phyloP scores from a whole-genome alignment of 768 basidiomycete species.

The Trametes gibbosa region DNA sequence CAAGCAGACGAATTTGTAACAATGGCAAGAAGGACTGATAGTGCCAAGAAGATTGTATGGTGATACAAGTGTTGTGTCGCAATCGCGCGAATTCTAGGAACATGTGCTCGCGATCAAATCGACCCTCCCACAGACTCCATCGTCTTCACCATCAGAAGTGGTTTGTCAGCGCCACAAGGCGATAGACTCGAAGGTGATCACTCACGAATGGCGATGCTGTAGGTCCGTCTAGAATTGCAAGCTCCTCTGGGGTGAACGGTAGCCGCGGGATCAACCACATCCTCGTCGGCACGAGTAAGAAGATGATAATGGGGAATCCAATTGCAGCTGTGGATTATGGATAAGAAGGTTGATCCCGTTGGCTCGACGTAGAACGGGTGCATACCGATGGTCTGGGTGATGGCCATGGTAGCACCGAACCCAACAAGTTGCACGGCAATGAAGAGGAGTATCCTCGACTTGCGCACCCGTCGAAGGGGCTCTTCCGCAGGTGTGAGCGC shows the following conservation, averaged over 20 bases:
- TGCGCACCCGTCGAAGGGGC: conserved; percentile 75
- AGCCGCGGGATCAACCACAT: conserved; percentile 68
- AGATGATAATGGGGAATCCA: conserved; percentile 87
- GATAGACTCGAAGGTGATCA: conserved; percentile 19
- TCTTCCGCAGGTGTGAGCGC: conserved; percentile 58
- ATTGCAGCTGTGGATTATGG: conserved; percentile 63
- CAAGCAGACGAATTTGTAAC: too few relatives aligned
- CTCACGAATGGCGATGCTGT: conserved; percentile 85
- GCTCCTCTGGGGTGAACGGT: conserved; percentile 73
- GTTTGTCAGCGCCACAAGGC: not conserved
- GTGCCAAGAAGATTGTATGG: too few relatives aligned
- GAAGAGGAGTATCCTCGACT: conserved; percentile 70
- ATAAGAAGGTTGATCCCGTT: not conserved
- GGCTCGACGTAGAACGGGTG: not conserved
- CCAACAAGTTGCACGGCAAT: conserved; percentile 72
- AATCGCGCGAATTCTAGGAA: too few relatives aligned
- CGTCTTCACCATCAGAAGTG: conserved; percentile 28
- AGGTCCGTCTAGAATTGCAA: conserved; percentile 84
- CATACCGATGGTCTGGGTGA: conserved; percentile 86
- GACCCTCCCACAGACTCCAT: conserved; percentile 45
- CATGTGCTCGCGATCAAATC: conserved; percentile 1
- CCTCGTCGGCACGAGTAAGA: conserved; percentile 77
- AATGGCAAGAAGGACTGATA: too few relatives aligned
- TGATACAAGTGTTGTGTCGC: too few relatives aligned
- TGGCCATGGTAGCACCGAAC: conserved; percentile 86